phyloP scores from a whole-genome alignment of 768 basidiomycete species.

The Suillus placidus region DNA sequence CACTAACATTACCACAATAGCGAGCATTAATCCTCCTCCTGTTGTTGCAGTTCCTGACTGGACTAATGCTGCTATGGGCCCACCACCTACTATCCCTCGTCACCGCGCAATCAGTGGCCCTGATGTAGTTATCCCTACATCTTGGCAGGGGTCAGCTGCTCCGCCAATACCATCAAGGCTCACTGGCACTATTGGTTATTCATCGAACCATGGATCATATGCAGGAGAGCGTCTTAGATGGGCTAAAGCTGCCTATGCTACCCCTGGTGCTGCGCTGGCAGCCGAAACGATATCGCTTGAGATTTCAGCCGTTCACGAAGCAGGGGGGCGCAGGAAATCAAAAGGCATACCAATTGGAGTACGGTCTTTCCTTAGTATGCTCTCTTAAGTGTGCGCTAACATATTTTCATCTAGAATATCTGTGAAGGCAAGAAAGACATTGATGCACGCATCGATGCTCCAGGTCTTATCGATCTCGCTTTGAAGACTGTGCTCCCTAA shows the following conservation, averaged over 20 bases:
- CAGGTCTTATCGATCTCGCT: not conserved
- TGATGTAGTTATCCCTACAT: no score
- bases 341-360: slow-evolving; percentile 2
- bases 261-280: not conserved
- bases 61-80: no score
- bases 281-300: slow-evolving; percentile 8
- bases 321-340: not conserved
- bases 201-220: slow-evolving; percentile 11
- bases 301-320: slow-evolving; percentile 3
- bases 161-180: no score
- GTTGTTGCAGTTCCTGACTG: no score
- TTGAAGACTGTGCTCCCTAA: not conserved
- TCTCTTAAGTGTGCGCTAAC: not conserved
- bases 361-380: not conserved
- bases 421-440: slow-evolving; percentile 10
- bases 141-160: no score
- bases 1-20: no score
- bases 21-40: no score
- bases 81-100: no score
- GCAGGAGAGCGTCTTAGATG: not conserved
- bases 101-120: no score
- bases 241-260: not conserved
- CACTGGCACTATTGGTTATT: no score
- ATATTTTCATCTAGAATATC: slow-evolving; percentile 7
- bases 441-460: slow-evolving; percentile 2